These are phyloP conservation scores for Fusarium miscanthi DNA, from an alignment of 2,329 filamentous ascomycete species.

Conservation along the genomic window DNA sequence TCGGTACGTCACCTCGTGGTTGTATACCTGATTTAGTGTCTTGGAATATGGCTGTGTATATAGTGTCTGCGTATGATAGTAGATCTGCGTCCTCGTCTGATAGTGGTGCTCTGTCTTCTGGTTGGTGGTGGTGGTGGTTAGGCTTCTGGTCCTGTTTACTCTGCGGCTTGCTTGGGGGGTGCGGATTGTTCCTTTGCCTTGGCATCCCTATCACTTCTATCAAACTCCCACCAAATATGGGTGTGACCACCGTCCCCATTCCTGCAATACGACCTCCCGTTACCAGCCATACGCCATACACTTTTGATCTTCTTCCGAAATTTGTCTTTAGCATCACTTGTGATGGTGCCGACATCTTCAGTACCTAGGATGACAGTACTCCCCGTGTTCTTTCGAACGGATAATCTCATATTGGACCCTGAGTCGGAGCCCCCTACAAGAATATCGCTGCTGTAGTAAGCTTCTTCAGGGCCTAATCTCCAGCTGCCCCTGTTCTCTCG, in stretches of 20 bases:
- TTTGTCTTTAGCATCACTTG: fast-evolving
- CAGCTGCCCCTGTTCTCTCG: background rate
- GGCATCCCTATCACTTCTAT: background rate
- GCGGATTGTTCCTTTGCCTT: background rate
- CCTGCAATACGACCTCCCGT: background rate
- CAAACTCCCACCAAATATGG: background rate
- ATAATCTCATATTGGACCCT: background rate
- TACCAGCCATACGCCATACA: background rate
- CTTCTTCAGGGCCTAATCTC: background rate
- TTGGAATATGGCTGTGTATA: background rate
- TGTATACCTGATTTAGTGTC: background rate
- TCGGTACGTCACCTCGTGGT: too few relatives aligned
- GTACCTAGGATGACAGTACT: background rate
- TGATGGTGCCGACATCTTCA: background rate
- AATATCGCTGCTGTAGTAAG: background rate
- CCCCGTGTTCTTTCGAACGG: background rate
- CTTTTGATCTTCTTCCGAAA: background rate
- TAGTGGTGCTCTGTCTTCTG: too few relatives aligned
- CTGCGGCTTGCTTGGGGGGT: too few relatives aligned
- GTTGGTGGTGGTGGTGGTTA: too few relatives aligned
- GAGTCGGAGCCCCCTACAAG: background rate
- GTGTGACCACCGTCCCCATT: fast-evolving
- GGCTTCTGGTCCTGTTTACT: too few relatives aligned
- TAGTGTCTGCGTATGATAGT: too few relatives aligned
- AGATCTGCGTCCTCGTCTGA: too few relatives aligned